Conservation (phyloP, 2,329 filamentous ascomycete species). For the Clarireedia monteithiana region DNA sequence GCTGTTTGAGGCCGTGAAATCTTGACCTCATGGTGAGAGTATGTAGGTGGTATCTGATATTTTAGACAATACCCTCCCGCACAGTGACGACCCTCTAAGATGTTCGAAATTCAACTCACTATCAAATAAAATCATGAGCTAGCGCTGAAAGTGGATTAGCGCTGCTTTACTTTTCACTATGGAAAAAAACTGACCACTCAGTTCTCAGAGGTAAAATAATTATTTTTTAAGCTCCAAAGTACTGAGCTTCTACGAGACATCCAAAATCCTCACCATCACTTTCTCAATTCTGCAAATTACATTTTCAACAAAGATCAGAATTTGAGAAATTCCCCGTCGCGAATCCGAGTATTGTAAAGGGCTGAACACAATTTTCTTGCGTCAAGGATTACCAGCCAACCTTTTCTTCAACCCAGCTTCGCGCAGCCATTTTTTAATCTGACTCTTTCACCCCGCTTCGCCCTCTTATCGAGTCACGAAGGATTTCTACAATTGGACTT, state of each 20-base stretch:
- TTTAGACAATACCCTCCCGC: neutral
- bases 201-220: neutral
- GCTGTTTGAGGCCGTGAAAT: conserved; percentile 6
- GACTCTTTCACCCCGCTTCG: conserved; percentile 22
- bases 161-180: neutral
- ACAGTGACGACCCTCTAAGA: neutral
- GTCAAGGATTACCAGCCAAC: no score
- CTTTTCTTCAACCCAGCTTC: no score
- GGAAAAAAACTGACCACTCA: conserved; percentile 4
- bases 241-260: neutral
- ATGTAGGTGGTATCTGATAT: neutral
- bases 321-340: no score
- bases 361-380: no score
- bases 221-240: neutral
- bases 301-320: no score
- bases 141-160: neutral
- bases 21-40: conserved; percentile 8
- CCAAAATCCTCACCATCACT: neutral
- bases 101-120: neutral
- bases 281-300: neutral
- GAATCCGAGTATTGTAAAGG: no score
- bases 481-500: conserved; percentile 7
- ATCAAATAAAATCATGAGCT: conserved; percentile 3
- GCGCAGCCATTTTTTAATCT: conserved; percentile 4
- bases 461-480: conserved; percentile 11